phyloP scores from a whole-genome alignment of 2,329 filamentous ascomycete species.

The Colletotrichum brevisporum region DNA sequence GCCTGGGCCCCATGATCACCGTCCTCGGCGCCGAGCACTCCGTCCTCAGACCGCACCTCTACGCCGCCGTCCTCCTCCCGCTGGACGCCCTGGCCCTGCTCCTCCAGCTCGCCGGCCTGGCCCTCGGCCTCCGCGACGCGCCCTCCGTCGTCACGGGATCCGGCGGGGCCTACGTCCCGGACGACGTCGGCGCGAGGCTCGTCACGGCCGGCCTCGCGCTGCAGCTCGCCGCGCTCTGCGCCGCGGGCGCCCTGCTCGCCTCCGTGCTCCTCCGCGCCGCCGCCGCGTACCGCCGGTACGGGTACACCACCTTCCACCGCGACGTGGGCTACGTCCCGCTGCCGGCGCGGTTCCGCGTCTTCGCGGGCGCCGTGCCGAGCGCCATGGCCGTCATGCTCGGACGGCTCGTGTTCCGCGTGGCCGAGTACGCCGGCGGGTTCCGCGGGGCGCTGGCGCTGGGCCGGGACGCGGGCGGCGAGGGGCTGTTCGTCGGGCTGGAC shows the following conservation, averaged over 20 bases:
- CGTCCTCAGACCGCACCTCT: slow-evolving; percentile 43
- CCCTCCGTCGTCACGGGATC: slow-evolving; percentile 13
- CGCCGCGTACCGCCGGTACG: slow-evolving; percentile 43
- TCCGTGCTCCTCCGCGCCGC: slow-evolving; percentile 44
- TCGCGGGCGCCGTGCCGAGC: slow-evolving; percentile 45
- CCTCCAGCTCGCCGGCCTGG: slow-evolving; percentile 47
- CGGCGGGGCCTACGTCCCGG: slow-evolving; percentile 1
- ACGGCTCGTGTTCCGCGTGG: slow-evolving; percentile 46
- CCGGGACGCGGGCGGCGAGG: slow-evolving; percentile 45
- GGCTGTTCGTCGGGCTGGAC: slow-evolving; percentile 48
- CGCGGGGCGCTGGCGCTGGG: slow-evolving; percentile 44
- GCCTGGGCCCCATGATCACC: slow-evolving; percentile 44
- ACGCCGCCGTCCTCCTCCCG: slow-evolving; percentile 46
- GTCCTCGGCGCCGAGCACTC: slow-evolving; percentile 49
- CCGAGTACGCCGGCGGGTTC: slow-evolving; percentile 46
- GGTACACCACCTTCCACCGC: slow-evolving; percentile 49
- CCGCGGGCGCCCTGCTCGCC: slow-evolving; percentile 45
- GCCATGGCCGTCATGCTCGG: slow-evolving; percentile 45
- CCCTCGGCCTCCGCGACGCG: slow-evolving; percentile 45
- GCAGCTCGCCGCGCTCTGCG: slow-evolving; percentile 45
- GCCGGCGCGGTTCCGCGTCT: slow-evolving; percentile 45
- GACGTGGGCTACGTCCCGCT: slow-evolving; percentile 45
- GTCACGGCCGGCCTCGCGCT: slow-evolving; percentile 46
- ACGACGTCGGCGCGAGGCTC: slow-evolving; percentile 44
- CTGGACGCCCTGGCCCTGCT: slow-evolving; percentile 45